Percentiles rank a stretch among this genome's conserved stretches.
Evolutionary conservation across 1,284 basidiomycete genomes (phyloP).

Genomic region (Cryptococcus sp.): DNA sequence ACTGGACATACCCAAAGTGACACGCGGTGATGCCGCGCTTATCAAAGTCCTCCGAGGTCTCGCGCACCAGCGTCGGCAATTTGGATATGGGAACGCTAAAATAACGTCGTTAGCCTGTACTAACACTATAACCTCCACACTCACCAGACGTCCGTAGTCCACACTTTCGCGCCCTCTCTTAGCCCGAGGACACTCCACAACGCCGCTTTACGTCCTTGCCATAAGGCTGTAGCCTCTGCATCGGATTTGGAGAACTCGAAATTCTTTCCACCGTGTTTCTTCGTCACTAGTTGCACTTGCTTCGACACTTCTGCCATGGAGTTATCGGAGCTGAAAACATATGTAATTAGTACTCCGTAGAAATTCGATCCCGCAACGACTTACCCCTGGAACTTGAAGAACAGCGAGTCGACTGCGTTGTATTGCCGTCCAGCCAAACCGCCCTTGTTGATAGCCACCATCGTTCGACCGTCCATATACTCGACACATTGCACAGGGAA

Average conservation of each 20-base stretch:
- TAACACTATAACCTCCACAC: slow-evolving; percentile 31
- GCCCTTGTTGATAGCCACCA: slow-evolving; percentile 68
- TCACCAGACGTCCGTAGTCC: slow-evolving; percentile 84
- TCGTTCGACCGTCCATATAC: slow-evolving; percentile 70
- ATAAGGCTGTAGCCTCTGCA: slow-evolving; percentile 72
- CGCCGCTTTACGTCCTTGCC: slow-evolving; percentile 84
- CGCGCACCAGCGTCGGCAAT: slow-evolving; percentile 71
- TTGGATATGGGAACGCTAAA: slow-evolving; percentile 73
- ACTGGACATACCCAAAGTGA: slow-evolving; percentile 47
- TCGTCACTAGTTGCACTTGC: slow-evolving; percentile 62
- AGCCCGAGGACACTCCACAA: slow-evolving; percentile 70
- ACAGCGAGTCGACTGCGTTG: slow-evolving; percentile 71
- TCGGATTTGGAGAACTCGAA: slow-evolving; percentile 70
- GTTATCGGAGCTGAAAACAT: slow-evolving; percentile 54
- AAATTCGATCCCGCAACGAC: no score
- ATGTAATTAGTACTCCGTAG: background rate
- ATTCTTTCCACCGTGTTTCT: slow-evolving; percentile 67
- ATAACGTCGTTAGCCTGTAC: background rate
- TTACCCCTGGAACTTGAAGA: slow-evolving; percentile 83
- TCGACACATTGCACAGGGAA: slow-evolving; percentile 68
- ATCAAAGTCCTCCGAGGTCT: slow-evolving; percentile 72
- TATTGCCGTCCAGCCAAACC: slow-evolving; percentile 62
- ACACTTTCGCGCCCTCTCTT: slow-evolving; percentile 65
- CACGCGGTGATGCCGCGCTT: slow-evolving; percentile 62
- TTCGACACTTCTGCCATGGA: slow-evolving; percentile 67